A percentile compares a stretch with the other conserved stretches of the same genome.
These are phyloP conservation scores for Phaeophleospora eucalypticola DNA, from an alignment of 2,329 filamentous ascomycete species.

Conservation along the genomic window DNA sequence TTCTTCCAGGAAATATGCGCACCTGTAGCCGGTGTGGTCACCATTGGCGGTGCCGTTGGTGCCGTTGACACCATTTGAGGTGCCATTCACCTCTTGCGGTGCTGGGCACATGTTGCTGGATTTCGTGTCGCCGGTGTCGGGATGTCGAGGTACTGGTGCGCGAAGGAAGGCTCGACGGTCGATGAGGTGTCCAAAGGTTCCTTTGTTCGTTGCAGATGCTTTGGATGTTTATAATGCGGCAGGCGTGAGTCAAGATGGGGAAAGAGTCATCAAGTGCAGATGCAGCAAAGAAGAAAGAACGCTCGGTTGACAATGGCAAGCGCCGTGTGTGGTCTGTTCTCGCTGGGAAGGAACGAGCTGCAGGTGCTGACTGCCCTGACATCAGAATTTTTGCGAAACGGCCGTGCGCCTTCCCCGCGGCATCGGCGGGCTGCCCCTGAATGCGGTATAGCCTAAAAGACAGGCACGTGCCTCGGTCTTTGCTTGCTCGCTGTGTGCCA, in stretches of 20 bases:
- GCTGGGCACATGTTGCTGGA: conserved; percentile 30
- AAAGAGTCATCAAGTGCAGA: too few relatives aligned
- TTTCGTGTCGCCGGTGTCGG: background rate
- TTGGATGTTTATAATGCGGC: background rate
- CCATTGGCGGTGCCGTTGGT: conserved; percentile 23
- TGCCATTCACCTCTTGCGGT: conserved; percentile 29
- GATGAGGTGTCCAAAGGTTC: background rate
- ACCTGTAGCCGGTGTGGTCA: conserved; percentile 26
- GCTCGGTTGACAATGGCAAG: background rate
- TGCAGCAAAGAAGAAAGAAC: too few relatives aligned
- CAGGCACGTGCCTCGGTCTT: background rate
- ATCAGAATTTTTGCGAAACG: background rate
- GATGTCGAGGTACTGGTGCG: background rate
- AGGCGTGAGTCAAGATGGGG: background rate
- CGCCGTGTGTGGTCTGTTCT: background rate
- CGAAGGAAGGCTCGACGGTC: background rate
- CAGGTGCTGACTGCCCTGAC: background rate
- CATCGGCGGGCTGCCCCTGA: background rate
- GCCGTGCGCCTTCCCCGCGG: background rate
- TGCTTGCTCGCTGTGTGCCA: too few relatives aligned
- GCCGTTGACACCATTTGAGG: conserved; percentile 26
- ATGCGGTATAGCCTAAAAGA: background rate
- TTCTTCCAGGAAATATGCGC: conserved; percentile 1
- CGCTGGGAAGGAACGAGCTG: background rate
- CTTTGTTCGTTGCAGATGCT: background rate